phyloP scores from a whole-genome alignment of 1,284 basidiomycete species.

The Cryptococcus amylolentus region DNA sequence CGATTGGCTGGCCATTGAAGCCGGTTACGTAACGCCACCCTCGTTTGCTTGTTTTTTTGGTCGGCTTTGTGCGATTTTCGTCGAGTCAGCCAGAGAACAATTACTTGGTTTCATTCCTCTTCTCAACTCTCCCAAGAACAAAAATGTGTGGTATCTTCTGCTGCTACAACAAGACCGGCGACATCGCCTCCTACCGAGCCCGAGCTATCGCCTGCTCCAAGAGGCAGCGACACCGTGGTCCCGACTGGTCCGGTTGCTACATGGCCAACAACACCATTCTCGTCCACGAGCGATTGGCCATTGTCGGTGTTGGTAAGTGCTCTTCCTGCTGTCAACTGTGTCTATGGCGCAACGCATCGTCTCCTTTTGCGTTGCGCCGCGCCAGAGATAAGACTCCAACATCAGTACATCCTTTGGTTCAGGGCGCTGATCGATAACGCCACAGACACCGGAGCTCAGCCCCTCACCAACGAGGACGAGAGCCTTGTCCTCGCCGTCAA shows the following conservation, averaged over 20 bases:
- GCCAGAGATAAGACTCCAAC: not conserved
- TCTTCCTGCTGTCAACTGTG: not conserved
- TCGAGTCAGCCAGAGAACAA: not conserved
- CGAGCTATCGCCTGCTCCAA: conserved; percentile 80
- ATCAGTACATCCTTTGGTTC: not conserved
- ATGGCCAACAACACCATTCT: conserved; percentile 76
- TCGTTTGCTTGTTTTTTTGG: not conserved
- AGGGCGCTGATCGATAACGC: not conserved
- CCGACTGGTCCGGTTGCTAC: conserved; percentile 94
- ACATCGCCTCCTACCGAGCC: conserved; percentile 64
- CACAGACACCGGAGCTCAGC: conserved; percentile 93
- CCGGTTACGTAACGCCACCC: no score
- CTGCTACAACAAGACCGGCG: conserved; percentile 72
- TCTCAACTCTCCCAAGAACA: conserved; percentile 1
- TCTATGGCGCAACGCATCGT: not conserved
- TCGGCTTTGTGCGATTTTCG: not conserved
- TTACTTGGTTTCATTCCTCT: not conserved
- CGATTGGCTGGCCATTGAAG: no score
- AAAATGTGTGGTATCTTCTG: conserved; percentile 87
- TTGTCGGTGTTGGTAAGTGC: conserved; percentile 91
- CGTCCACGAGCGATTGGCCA: conserved; percentile 87
- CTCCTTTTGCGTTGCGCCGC: not conserved
- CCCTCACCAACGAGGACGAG: conserved; percentile 81
- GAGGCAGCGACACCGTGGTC: conserved; percentile 84
- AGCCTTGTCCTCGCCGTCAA: conserved; percentile 89